phyloP scores from a whole-genome alignment of 179 eudicot genomes.

The Sideroxylon spinosum region DNA sequence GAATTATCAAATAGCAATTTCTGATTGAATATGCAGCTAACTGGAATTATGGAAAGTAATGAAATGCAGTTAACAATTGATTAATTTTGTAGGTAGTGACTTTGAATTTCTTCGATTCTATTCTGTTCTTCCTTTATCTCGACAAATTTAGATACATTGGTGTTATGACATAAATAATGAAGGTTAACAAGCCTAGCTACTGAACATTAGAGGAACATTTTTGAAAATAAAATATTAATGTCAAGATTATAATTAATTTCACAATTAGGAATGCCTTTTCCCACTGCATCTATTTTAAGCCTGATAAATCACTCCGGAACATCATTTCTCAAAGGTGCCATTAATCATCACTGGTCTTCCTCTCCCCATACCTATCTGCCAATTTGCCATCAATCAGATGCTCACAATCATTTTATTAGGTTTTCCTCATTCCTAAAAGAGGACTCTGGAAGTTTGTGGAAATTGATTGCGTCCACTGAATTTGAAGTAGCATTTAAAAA shows the following conservation, averaged over 20 bases:
- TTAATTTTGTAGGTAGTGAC: background rate
- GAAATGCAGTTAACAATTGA: background rate
- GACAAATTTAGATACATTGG: no score
- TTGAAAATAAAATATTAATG: background rate
- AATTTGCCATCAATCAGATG: background rate
- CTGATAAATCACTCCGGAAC: background rate
- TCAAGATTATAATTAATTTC: background rate
- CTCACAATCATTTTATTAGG: background rate
- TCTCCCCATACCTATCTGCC: background rate
- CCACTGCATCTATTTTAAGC: no score
- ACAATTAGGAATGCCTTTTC: no score
- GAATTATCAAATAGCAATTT: conserved; percentile 5
- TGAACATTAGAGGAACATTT: background rate
- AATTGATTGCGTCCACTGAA: background rate
- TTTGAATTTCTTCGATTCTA: background rate
- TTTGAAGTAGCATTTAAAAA: background rate
- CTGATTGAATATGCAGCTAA: background rate
- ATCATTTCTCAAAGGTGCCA: background rate
- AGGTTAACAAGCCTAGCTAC: background rate
- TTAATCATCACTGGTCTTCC: background rate
- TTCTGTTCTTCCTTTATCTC: background rate
- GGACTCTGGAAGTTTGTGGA: no score
- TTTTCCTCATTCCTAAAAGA: background rate
- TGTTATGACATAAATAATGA: background rate
- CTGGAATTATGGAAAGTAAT: background rate